Evolutionary conservation across 495 filamentous ascomycete species (phyloP).

Genomic region (Penicillium pancosmium): DNA sequence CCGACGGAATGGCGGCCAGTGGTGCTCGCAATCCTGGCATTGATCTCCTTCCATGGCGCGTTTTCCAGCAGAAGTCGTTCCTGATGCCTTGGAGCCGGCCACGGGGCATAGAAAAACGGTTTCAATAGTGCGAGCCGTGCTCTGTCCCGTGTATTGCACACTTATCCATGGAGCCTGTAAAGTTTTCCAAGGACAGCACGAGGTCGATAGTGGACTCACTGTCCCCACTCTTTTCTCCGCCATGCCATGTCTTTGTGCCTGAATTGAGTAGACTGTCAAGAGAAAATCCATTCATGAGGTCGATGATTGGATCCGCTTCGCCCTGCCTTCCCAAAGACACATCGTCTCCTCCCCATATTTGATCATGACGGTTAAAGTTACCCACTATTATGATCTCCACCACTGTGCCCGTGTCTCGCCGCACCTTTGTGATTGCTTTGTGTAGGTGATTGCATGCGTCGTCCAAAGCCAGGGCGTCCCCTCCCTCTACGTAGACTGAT

Average conservation of each 20-base stretch:
- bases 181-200: constrained; percentile 25
- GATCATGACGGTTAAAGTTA: constrained; percentile 41
- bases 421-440: constrained; percentile 15
- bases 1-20: constrained; percentile 21
- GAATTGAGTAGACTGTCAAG: constrained; percentile 33
- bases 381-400: constrained; percentile 29
- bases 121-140: constrained; percentile 37
- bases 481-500: constrained; percentile 30
- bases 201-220: constrained; percentile 32
- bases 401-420: constrained; percentile 15
- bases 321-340: constrained; percentile 31
- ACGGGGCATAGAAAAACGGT: constrained; percentile 27
- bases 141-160: constrained; percentile 31
- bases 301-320: constrained; percentile 38
- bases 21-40: constrained; percentile 23
- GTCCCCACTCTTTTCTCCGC: constrained; percentile 21
- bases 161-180: constrained; percentile 24
- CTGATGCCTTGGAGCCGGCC: constrained; percentile 12
- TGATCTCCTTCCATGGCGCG: constrained; percentile 33
- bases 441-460: constrained; percentile 14
- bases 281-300: constrained; percentile 35
- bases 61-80: constrained; percentile 34
- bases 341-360: constrained; percentile 40
- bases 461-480: constrained; percentile 9
- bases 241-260: constrained; percentile 36